Percentiles rank a stretch among this genome's conserved stretches.
Evolutionary conservation across 1,284 basidiomycete species (phyloP).

Genomic region (Thecaphora thlaspeos): DNA sequence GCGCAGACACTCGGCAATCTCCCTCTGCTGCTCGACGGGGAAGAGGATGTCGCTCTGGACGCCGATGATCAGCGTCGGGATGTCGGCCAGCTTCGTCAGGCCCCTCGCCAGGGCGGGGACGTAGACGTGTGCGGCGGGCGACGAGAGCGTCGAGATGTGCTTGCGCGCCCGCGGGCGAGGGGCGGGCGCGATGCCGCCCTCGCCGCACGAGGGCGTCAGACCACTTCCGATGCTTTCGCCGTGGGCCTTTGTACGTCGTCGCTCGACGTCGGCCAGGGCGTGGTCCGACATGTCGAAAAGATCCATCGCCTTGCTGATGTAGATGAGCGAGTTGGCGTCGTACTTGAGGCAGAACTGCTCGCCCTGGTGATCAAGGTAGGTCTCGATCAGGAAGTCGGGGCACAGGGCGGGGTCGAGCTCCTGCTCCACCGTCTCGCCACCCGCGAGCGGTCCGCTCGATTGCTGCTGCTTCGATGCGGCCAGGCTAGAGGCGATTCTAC

Average conservation of each 20-base stretch:
- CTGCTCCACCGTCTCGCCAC: conserved; percentile 5
- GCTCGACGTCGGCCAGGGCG: conserved; percentile 68
- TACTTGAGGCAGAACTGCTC: conserved; percentile 94
- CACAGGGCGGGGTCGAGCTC: conserved; percentile 66
- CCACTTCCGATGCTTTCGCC: conserved; percentile 55
- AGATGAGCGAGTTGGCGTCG: conserved; percentile 98
- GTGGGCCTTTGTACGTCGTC: conserved; percentile 29
- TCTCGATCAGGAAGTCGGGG: conserved; percentile 97
- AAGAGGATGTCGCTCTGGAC: conserved; percentile 97
- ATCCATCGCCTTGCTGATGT: conserved; percentile 96
- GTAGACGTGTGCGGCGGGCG: conserved; percentile 65
- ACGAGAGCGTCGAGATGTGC: conserved; percentile 64
- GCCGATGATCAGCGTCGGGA: conserved; percentile 83
- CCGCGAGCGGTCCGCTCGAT: no score
- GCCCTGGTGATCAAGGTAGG: conserved; percentile 90
- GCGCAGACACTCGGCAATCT: conserved; percentile 86
- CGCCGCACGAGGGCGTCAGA: conserved; percentile 9
- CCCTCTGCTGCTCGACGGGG: conserved; percentile 94
- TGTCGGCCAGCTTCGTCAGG: conserved; percentile 72
- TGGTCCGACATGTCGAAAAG: conserved; percentile 91
- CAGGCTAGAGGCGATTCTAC: conserved; percentile 58
- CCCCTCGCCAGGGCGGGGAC: conserved; percentile 80
- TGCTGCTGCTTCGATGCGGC: neutral
- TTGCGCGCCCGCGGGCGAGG: conserved; percentile 57
- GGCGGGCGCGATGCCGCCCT: conserved; percentile 6